Conservation (phyloP, 768 basidiomycete species). For the Dioszegia crocea region DNA sequence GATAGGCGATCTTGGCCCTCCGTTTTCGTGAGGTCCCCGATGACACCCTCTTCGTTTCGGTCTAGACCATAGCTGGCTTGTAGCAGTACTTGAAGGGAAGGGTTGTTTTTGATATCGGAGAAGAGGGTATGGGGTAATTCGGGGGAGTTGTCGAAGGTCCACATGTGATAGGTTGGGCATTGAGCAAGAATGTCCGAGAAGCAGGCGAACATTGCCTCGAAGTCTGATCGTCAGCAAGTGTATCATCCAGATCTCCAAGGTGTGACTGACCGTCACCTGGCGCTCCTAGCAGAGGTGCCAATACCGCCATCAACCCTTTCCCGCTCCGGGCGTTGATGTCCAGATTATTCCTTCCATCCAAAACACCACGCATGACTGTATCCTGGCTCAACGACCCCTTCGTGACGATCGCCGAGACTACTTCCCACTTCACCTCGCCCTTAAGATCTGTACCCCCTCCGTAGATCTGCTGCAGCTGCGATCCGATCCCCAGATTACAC, state of each 20-base stretch:
- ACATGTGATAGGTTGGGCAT: slow-evolving; percentile 62
- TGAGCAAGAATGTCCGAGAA: slow-evolving; percentile 47
- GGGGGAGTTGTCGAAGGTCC: slow-evolving; percentile 62
- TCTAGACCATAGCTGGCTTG: slow-evolving; percentile 9
- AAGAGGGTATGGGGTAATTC: slow-evolving; percentile 75
- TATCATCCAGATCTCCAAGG: background rate
- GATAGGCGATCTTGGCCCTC: slow-evolving; percentile 46
- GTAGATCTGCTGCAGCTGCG: slow-evolving; percentile 24
- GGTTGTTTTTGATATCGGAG: slow-evolving; percentile 77
- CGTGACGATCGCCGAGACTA: slow-evolving; percentile 10
- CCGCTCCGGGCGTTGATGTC: slow-evolving; percentile 1
- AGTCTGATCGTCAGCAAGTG: slow-evolving; percentile 11
- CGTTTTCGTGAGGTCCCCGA: too few relatives aligned
- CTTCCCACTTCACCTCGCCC: background rate
- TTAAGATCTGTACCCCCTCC: background rate
- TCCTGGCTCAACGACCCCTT: slow-evolving; percentile 24
- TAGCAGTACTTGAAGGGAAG: slow-evolving; percentile 41
- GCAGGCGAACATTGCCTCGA: slow-evolving; percentile 54
- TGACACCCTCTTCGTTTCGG: slow-evolving; percentile 9
- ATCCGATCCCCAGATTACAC: slow-evolving; percentile 29
- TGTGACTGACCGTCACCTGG: slow-evolving; percentile 10
- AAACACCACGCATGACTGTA: background rate
- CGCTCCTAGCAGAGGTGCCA: slow-evolving; percentile 24
- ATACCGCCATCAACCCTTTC: slow-evolving; percentile 25
- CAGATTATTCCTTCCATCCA: background rate